A percentile compares a stretch with the other conserved stretches of the same genome.
phyloP scores from a whole-genome alignment of 805 yeast genomes.

The Brettanomyces bruxellensis region DNA sequence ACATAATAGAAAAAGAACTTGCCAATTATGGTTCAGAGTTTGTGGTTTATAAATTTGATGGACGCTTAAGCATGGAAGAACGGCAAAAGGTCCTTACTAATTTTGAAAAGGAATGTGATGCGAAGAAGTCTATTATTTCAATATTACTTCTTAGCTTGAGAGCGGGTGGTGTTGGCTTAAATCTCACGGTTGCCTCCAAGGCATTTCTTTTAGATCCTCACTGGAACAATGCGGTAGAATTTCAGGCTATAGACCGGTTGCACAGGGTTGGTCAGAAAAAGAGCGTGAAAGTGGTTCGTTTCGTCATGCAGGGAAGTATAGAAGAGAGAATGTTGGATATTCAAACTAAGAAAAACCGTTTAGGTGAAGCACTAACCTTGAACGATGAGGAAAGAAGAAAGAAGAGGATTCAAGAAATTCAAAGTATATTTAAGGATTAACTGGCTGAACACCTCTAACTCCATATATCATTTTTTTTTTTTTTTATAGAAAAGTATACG shows the following conservation, averaged over 20 bases:
- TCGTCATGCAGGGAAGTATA: slow-evolving; percentile 73
- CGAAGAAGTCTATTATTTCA: slow-evolving; percentile 9
- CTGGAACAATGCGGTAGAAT: slow-evolving; percentile 93
- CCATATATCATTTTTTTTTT: too few species aligned
- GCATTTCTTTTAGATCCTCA: slow-evolving; percentile 95
- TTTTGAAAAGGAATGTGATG: slow-evolving; percentile 32
- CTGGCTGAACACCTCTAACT: neutral
- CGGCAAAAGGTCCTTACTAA: slow-evolving; percentile 51
- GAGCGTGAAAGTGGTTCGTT: slow-evolving; percentile 66
- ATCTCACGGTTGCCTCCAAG: slow-evolving; percentile 72
- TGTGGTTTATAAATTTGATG: slow-evolving; percentile 67
- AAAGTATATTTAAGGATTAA: slow-evolving; percentile 48
- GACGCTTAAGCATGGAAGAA: slow-evolving; percentile 58
- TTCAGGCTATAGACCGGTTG: slow-evolving; percentile 84
- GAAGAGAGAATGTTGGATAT: slow-evolving; percentile 84
- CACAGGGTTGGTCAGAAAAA: slow-evolving; percentile 83
- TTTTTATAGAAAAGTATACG: neutral
- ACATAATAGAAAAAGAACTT: slow-evolving; percentile 60
- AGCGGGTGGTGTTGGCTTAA: slow-evolving; percentile 93
- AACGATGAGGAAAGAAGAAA: slow-evolving; percentile 68
- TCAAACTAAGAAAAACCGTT: slow-evolving; percentile 73
- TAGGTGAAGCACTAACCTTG: slow-evolving; percentile 72
- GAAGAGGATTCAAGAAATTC: slow-evolving; percentile 64
- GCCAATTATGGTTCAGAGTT: slow-evolving; percentile 35
- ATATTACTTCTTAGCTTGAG: slow-evolving; percentile 68